Evolutionary conservation across 129 eudicot species (phyloP), one percentile per base, ranked within the genome.

Genomic region (Centella asiatica): DNA sequence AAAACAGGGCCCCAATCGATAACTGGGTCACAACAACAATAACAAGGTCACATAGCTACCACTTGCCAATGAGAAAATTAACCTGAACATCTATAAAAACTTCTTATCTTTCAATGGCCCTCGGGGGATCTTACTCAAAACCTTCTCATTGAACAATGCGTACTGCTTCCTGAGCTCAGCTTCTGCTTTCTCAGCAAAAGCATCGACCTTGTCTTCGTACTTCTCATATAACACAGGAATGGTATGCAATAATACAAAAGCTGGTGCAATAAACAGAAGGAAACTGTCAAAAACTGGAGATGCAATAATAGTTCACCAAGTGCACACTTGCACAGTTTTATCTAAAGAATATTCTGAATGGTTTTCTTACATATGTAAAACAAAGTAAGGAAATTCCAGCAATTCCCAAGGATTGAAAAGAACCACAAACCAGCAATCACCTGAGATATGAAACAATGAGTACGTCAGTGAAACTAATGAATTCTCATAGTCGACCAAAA

Each of bases 391-490:
- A 83, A 85, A 76, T 78, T 83, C 60, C 81, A 76, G 75, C 69
- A 78, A 66, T 80, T 74, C 47, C 97, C 95, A 20, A 90, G 36
- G 47, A 81, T 48, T 27, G 97, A 90, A 27, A 83, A 52, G 45
- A 83, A 73, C 97, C 97, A 90, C 70, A 90, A 72, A 46, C 97
- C 94, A 54, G 89, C 89, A 51, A 85, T 69, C 62, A 81, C 89
- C 97, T 86, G 81, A 61, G 6, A 31, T 17, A 4, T 20, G 3
- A 23, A 65, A 44, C 26, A 29, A 48, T 0, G 74, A 39, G 40
- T 27, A 69, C 47, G 14, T 34, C n/a, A 65, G 62, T 9, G 42
- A 5, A 59, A 29, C 8, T 53, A 42, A 26, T 48, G 34, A 66
- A 62, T 48, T 31, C 20, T 20, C 57, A n/a, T 25, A 27, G 8